Conservation (phyloP, 345 rosid species). For the Populus deltoides region DNA sequence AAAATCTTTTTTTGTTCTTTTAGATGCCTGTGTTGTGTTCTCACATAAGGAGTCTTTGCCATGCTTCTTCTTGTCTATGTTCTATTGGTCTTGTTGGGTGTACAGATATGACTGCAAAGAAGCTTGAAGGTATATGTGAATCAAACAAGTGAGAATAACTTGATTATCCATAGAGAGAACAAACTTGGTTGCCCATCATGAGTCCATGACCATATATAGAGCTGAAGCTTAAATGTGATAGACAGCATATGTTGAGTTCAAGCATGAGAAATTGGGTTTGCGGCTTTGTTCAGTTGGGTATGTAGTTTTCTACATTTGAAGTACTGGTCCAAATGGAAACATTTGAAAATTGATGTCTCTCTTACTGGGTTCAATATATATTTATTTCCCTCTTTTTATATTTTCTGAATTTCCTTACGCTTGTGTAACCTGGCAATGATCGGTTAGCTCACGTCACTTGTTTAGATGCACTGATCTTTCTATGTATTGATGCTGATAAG, state of each 20-base stretch:
- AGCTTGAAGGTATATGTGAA: slow-evolving; percentile 14
- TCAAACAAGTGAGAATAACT: slow-evolving; percentile 16
- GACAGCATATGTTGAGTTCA: not conserved
- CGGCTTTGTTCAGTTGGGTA: not conserved
- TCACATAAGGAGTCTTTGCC: slow-evolving; percentile 45
- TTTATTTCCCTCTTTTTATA: not conserved
- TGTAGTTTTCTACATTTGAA: not conserved
- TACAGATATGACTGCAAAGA: slow-evolving; percentile 4
- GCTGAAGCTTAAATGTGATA: not conserved
- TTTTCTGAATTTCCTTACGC: slow-evolving; percentile 2
- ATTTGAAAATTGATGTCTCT: not conserved
- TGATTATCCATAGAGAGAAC: not conserved
- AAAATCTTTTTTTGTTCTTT: not conserved
- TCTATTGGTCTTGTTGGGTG: slow-evolving; percentile 12
- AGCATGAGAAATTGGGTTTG: not conserved
- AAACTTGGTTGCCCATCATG: slow-evolving; percentile 7
- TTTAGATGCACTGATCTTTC: slow-evolving; percentile 11
- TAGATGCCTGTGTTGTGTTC: slow-evolving; percentile 47
- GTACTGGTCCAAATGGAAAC: not conserved
- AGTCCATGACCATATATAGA: not conserved
- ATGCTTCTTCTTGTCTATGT: slow-evolving; percentile 28
- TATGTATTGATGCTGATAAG: slow-evolving; percentile 16
- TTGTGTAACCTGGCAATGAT: slow-evolving; percentile 8
- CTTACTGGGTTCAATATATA: slow-evolving; percentile 13
- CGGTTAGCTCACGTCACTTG: slow-evolving; percentile 15